A percentile compares a stretch with the other conserved stretches of the same genome.
These are phyloP conservation scores for Zygotorulaspora sp. DNA, from an alignment of 805 yeast species.

Conservation along the genomic window DNA sequence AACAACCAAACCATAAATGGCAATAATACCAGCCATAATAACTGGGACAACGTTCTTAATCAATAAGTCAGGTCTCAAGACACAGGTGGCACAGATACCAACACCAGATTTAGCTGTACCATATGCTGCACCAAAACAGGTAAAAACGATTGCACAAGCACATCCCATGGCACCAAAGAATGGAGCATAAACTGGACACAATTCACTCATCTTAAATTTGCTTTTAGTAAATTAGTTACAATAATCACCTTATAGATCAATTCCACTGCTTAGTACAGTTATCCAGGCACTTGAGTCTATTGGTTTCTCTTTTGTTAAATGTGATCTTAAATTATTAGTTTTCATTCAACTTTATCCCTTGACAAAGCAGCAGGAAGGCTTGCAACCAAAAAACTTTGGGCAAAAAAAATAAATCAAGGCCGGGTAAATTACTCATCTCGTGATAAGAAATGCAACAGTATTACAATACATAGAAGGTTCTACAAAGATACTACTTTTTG, in stretches of 20 bases:
- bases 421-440: slow-evolving; percentile 14
- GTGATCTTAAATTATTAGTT: background rate
- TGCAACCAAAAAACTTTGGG: slow-evolving; percentile 8
- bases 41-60: slow-evolving; percentile 95
- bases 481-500: slow-evolving; percentile 2
- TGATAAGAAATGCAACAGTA: too few species aligned
- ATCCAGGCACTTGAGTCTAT: slow-evolving; percentile 1
- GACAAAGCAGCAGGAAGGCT: slow-evolving; percentile 7
- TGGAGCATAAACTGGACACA: slow-evolving; percentile 56
- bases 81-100: slow-evolving; percentile 98
- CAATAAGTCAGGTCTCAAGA: slow-evolving; percentile 91
- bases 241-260: slow-evolving; percentile 1
- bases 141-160: slow-evolving; percentile 97
- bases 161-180: slow-evolving; percentile 99
- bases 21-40: slow-evolving; percentile 99
- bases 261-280: slow-evolving; percentile 2
- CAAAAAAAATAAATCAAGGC: slow-evolving; percentile 6
- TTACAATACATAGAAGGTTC: too few species aligned
- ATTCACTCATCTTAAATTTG: slow-evolving; percentile 28
- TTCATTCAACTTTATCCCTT: slow-evolving; percentile 9
- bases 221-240: slow-evolving; percentile 2
- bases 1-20: slow-evolving; percentile 95
- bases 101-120: slow-evolving; percentile 99
- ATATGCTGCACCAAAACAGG: slow-evolving; percentile 98
- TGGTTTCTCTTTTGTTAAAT: background rate